phyloP scores from a whole-genome alignment of 371 early-diverging fungal genomes.

The Circinella minor region DNA sequence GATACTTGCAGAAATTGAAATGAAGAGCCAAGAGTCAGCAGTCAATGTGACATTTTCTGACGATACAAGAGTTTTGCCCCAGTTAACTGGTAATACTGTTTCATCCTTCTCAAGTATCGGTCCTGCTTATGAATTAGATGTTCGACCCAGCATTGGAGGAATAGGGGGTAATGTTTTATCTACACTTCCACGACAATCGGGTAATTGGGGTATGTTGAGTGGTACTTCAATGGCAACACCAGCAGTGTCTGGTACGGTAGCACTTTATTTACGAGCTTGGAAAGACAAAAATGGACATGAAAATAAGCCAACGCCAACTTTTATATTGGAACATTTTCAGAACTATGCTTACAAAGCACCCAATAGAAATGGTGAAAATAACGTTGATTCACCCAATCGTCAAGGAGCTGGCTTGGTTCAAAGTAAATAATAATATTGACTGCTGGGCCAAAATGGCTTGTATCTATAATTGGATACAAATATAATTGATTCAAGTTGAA shows the following conservation, averaged over 20 bases:
- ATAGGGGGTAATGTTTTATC: slow-evolving; percentile 74
- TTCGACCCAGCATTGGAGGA: slow-evolving; percentile 62
- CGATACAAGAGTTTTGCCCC: slow-evolving; percentile 6
- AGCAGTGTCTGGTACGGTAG: slow-evolving; percentile 68
- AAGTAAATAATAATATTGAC: slow-evolving; percentile 17
- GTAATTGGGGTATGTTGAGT: slow-evolving; percentile 58
- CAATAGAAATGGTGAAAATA: slow-evolving; percentile 20
- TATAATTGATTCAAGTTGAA: not conserved
- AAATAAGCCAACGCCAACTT: slow-evolving; percentile 13
- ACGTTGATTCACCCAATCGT: slow-evolving; percentile 34
- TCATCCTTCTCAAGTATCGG: slow-evolving; percentile 54
- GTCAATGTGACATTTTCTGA: slow-evolving; percentile 14
- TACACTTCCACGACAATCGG: slow-evolving; percentile 51
- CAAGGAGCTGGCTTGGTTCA: slow-evolving; percentile 80
- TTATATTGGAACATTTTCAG: slow-evolving; percentile 39
- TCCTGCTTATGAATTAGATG: slow-evolving; percentile 34
- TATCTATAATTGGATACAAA: not conserved
- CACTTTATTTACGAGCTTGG: slow-evolving; percentile 53
- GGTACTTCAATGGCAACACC: slow-evolving; percentile 79
- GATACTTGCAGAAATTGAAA: slow-evolving; percentile 3
- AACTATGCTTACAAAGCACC: slow-evolving; percentile 52
- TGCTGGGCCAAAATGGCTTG: no score
- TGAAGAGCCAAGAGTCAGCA: slow-evolving; percentile 9
- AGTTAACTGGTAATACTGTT: slow-evolving; percentile 40
- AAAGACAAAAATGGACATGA: slow-evolving; percentile 4